phyloP scores from a whole-genome alignment of 1,139 yeast species.

The Kurtzmaniella quercitrusa region DNA sequence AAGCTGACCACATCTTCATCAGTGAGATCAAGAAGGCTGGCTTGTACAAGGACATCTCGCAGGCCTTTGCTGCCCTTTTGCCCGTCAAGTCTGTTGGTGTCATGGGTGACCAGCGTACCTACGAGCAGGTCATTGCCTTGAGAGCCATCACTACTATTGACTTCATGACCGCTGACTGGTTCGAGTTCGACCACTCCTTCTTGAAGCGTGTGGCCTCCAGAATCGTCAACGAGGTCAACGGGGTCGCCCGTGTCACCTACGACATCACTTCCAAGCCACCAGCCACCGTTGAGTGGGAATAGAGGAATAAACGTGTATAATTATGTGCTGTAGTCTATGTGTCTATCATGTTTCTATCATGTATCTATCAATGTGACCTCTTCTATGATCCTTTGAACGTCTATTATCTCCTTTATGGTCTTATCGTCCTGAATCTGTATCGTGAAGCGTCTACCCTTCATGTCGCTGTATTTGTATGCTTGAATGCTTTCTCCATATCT shows the following conservation, averaged over 20 bases:
- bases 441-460: too few relatives aligned
- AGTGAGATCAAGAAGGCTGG: constrained; percentile 95
- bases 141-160: constrained; percentile 97
- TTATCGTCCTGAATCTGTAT: too few relatives aligned
- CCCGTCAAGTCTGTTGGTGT: constrained; percentile 99
- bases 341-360: neutral
- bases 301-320: constrained; percentile 15
- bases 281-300: constrained; percentile 99
- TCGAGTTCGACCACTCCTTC: constrained; percentile 86
- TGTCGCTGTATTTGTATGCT: too few relatives aligned
- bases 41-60: constrained; percentile 86
- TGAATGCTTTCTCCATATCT: too few relatives aligned
- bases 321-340: neutral
- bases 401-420: too few relatives aligned
- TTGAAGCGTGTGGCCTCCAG: constrained; percentile 91
- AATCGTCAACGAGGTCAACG: constrained; percentile 96
- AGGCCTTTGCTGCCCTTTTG: constrained; percentile 93
- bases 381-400: too few relatives aligned
- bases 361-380: neutral
- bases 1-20: constrained; percentile 93
- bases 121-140: constrained; percentile 97
- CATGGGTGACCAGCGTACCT: constrained; percentile 99
- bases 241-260: constrained; percentile 98
- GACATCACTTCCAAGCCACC: constrained; percentile 99
- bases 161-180: constrained; percentile 99